Evolutionary conservation across 2,329 filamentous ascomycete species (phyloP).

Genomic region (Diaporthe nobilis): DNA sequence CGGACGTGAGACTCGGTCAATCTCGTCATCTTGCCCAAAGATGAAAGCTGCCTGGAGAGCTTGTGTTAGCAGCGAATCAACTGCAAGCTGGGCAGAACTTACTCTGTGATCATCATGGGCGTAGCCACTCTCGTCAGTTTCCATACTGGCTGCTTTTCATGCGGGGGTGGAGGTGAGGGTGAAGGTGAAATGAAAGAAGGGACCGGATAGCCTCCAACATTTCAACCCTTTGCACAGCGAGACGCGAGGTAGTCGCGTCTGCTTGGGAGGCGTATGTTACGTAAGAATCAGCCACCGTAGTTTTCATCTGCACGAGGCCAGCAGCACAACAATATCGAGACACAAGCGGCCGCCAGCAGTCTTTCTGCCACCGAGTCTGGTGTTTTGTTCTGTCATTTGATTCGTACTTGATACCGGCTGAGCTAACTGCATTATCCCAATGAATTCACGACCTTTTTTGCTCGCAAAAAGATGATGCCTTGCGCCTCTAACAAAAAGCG

Average conservation of each 20-base stretch:
- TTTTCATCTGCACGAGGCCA: neutral
- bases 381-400: constrained; percentile 31
- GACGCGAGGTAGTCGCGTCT: constrained; percentile 20
- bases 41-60: constrained; percentile 72
- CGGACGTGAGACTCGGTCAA: constrained; percentile 55
- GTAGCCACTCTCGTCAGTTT: constrained; percentile 44
- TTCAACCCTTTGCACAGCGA: neutral
- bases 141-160: constrained; percentile 23
- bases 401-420: constrained; percentile 40
- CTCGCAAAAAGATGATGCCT: constrained; percentile 31
- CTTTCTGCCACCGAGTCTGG: neutral
- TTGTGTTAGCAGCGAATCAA: constrained; percentile 8
- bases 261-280: neutral
- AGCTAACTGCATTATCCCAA: constrained; percentile 40
- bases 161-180: neutral
- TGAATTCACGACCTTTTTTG: constrained; percentile 25
- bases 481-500: constrained; percentile 34
- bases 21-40: constrained; percentile 66
- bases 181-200: neutral
- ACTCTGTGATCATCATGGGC: constrained; percentile 63
- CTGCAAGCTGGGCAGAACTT: constrained; percentile 18
- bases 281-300: constrained; percentile 1
- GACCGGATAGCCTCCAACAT: neutral
- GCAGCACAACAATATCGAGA: neutral
- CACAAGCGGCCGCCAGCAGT: too few relatives aligned